Evolutionary conservation across 148 eudicot species (phyloP), one percentile per base, ranked within the genome.

Genomic region (Bassia scoparia): DNA sequence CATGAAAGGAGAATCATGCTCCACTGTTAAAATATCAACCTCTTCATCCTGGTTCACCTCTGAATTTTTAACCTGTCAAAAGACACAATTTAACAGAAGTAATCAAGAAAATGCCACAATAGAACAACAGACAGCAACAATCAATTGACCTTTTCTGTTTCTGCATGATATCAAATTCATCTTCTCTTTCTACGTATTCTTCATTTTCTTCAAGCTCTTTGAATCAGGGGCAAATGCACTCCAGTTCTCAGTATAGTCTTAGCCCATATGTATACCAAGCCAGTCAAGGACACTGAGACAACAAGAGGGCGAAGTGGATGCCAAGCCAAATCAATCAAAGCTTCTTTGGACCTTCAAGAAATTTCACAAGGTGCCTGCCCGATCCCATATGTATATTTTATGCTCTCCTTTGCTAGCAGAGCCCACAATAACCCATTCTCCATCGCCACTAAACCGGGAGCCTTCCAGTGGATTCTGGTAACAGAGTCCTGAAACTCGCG

Each of bases 191-290:
- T 62, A 95, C 93, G 83, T 95, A 95, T 83, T 95, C 98, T 81
- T 91, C 98, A 74, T 95, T 95, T 81, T 91, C 96, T 83, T 95
- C 98, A 65, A 95, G 97, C 82, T 95, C 97, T 83, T 91, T 95
- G 55, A 95, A 81, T 95, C 93, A 0, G 98, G 98, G 65, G 98
- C 97, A 81, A 95, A 95, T 23, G 97, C 98, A 83, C 98, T 95
- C 98, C 98, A 95, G 70, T 95, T 90, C 67, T 95, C 99, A 16
- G 92, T 87, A 64, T 88, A 90, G 71, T 95, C 86, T 95, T 95
- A 54, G 99, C 97, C 99, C 99, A 95, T 34, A 95, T 90, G 66
- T 92, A 95, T 72, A 88, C 84, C 79, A 88, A 81, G 65, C 99
- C 99, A 72, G 87, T 84, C 79, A 88, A 71, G 46, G 99, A 92